Evolutionary conservation across 1,284 basidiomycete genomes (phyloP).

Genomic region (Marasmius tenuissimus): DNA sequence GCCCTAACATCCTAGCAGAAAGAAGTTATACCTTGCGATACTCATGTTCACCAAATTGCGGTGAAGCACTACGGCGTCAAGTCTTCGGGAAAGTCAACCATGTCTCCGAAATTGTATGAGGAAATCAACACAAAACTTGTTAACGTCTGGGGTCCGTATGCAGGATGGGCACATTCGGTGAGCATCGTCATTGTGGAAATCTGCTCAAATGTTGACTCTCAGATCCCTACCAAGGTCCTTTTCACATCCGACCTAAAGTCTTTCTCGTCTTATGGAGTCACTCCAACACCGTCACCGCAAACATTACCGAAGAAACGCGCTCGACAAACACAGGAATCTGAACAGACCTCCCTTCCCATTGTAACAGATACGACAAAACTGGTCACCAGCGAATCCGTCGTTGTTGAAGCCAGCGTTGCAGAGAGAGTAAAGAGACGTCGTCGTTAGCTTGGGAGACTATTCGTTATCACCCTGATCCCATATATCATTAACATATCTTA

Average conservation of each 20-base stretch:
- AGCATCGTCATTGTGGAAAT: conserved; percentile 15
- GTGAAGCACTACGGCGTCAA: conserved; percentile 80
- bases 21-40: conserved; percentile 89
- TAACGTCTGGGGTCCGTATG: conserved; percentile 78
- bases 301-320: conserved; percentile 26
- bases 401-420: conserved; percentile 15
- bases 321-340: neutral
- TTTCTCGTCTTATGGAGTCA: conserved; percentile 43
- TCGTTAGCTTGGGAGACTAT: conserved; percentile 3
- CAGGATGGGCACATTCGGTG: conserved; percentile 93
- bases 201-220: neutral
- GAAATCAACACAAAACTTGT: conserved; percentile 69
- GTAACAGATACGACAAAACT: conserved; percentile 10
- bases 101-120: conserved; percentile 80
- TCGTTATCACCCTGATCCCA: neutral
- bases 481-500: neutral
- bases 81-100: conserved; percentile 56
- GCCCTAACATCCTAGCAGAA: conserved; percentile 40
- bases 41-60: conserved; percentile 88
- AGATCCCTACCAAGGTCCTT: conserved; percentile 44
- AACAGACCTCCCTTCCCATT: neutral
- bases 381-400: neutral
- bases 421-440: conserved; percentile 30
- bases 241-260: conserved; percentile 57
- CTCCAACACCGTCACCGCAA: conserved; percentile 19